Base-by-base conservation (phyloP, 179 eudicot genomes). In the Silene vulgaris region DNA sequence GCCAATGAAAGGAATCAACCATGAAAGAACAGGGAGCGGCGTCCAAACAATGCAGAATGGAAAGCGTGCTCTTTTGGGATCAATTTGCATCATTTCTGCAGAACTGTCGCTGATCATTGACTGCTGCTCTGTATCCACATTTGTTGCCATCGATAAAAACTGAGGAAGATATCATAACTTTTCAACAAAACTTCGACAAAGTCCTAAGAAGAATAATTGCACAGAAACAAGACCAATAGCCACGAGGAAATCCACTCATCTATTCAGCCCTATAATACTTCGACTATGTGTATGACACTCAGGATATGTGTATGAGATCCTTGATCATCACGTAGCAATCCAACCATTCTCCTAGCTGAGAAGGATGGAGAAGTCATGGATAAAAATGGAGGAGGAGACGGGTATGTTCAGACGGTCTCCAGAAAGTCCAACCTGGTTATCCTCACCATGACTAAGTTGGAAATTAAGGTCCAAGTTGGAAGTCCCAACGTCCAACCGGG, bases 11-110 rank as follows among this genome's bases (percentile, higher is more conserved):
- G 98, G 98, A 72, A 90, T 66, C 76, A 94, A 78, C 97, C 98
- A 94, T 43, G 98, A 94, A 61, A 94, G 75, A 62, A 90, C 90
- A 65, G 98, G 98, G 77, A 94, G 91, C 0, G 98, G 97, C 9
- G 96, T 79, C 97, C 97, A 94, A 37, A 94, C 98, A 54, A 94
- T 77, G 86, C 97, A 92, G 77, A 80, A 88, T 1, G 98, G 98
- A 82, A 92, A 94, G 17, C 97, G 84, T 26, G 79, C 85, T 77
- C 89, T 87, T 76, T 62, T 78, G 5, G 95, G 92, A 87, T 92
- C 94, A 79, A 94, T 90, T 78, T 86, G 87, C 80, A 78, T 81
- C 21, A 71, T 23, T 52, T 80, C 84, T 7, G 37, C 69, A 35
- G 68, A 71, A 50, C 64, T 75, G 37, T 82, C 82, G 71, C 80